Base-by-base conservation (phyloP, 1,284 basidiomycete species). In the Pseudozyma tsukubaensis region DNA sequence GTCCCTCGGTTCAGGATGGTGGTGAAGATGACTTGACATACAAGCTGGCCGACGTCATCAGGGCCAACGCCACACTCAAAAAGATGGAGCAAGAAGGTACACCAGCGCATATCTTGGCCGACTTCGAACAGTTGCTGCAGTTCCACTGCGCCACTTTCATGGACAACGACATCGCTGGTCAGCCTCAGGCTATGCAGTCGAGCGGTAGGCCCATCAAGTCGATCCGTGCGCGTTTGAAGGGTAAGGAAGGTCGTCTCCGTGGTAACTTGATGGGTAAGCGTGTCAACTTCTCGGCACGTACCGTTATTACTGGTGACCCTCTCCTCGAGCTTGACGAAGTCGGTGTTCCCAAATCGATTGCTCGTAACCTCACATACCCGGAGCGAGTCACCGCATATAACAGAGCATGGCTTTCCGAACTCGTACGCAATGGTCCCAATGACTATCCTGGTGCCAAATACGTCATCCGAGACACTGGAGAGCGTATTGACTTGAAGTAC, bases 211-310 rank as follows among this genome's bases (percentile, higher is more conserved):
- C 97, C 9, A 92, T 99, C 77, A 99, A 99, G 86, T 96, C 97
- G 42, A 97, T 99, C 82, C 93, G 97, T 72, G 94, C 96, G 5
- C 92, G 97, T 72, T 88, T 99, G 62, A 99, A 99, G 89, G 97
- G 97, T 65, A 99, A 99, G 85, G 97, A 99, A 85, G 97, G 97
- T 48, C 93, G 97, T 83, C 88, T 99, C 56, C 91, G 97, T 86
- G 97, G 97, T 40, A 99, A 99, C 85, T 85, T 99, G 85, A 99
- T 99, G 97, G 97, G 97, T 53, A 99, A 99, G 86, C 94, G 97
- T 87, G 97, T 99, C 64, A 96, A 99, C 85, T 99, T 99, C 85
- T 99, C 97, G 1, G 97, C 97, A 0, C 93, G 97, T 78, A 99
- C 97, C 21, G 97, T 99, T 83, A 99, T 99, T 84, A 98, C 97